These are phyloP conservation scores for Agaricales sp. DNA, from an alignment of 1,284 basidiomycete genomes.

Conservation along the genomic window DNA sequence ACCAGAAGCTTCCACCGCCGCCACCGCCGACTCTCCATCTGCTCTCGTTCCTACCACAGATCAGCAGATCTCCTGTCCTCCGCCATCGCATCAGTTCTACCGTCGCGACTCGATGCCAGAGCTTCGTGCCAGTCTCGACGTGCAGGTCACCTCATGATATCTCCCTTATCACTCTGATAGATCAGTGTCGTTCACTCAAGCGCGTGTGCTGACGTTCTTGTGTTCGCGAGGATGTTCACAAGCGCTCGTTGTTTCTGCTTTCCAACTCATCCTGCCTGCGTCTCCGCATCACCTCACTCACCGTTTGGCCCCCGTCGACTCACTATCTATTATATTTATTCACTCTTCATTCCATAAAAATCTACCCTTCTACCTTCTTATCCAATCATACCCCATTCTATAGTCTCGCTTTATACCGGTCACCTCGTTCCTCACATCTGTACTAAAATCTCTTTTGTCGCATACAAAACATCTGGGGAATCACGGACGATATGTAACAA, in stretches of 20 bases:
- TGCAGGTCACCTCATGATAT: conserved; percentile 1
- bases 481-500: background rate
- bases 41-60: conserved; percentile 33
- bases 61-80: conserved; percentile 19
- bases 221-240: too few relatives aligned
- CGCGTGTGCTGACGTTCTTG: too few relatives aligned
- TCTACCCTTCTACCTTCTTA: too few relatives aligned
- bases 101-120: conserved; percentile 20
- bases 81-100: conserved; percentile 17
- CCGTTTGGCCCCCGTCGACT: background rate
- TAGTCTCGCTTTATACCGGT: background rate
- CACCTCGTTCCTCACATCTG: background rate
- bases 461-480: background rate
- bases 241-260: too few relatives aligned
- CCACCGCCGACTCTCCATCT: conserved; percentile 15
- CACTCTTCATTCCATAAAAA: background rate
- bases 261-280: too few relatives aligned
- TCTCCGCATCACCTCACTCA: background rate
- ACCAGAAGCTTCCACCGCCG: too few relatives aligned
- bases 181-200: too few relatives aligned
- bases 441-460: background rate
- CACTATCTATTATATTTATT: background rate
- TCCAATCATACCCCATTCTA: background rate
- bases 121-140: conserved; percentile 12
- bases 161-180: background rate